These are phyloP conservation scores for Phaeosphaeria sp. DNA, from an alignment of 2,329 filamentous ascomycete species.

Conservation along the genomic window DNA sequence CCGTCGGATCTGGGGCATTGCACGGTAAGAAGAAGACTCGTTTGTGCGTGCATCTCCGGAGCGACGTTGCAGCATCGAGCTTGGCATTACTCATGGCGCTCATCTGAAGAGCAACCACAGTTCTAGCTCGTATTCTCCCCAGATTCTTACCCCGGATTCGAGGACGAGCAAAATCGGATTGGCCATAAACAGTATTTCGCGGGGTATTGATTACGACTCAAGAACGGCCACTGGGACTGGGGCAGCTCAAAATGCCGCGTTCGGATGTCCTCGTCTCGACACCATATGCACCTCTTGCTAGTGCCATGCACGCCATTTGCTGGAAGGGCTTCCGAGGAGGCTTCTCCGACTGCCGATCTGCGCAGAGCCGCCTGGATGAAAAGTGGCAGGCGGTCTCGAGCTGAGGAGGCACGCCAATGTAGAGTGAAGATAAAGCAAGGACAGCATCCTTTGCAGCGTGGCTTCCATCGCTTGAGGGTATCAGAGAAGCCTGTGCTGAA, in stretches of 20 bases:
- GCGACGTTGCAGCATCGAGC: not conserved
- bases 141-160: conserved; percentile 10
- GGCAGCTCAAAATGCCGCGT: not conserved
- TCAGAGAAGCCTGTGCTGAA: conserved; percentile 2
- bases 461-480: not conserved
- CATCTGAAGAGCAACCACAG: not conserved
- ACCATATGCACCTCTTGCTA: not conserved
- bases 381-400: not conserved
- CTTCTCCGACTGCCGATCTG: conserved; percentile 3
- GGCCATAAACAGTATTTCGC: not conserved
- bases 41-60: conserved; percentile 2
- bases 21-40: not conserved
- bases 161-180: not conserved
- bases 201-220: not conserved
- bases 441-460: not conserved
- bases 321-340: not conserved
- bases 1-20: not conserved
- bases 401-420: not conserved
- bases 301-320: not conserved
- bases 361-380: conserved; percentile 8
- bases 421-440: not conserved
- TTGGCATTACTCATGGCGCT: conserved; percentile 13
- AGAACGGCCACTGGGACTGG: not conserved
- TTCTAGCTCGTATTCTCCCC: conserved; percentile 2
- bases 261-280: conserved; percentile 6